Percentiles rank a stretch among this genome's conserved stretches.
These are phyloP conservation scores for Phytopythium litorale DNA, from an alignment of 352 stramenopile genomes.

Conservation along the genomic window DNA sequence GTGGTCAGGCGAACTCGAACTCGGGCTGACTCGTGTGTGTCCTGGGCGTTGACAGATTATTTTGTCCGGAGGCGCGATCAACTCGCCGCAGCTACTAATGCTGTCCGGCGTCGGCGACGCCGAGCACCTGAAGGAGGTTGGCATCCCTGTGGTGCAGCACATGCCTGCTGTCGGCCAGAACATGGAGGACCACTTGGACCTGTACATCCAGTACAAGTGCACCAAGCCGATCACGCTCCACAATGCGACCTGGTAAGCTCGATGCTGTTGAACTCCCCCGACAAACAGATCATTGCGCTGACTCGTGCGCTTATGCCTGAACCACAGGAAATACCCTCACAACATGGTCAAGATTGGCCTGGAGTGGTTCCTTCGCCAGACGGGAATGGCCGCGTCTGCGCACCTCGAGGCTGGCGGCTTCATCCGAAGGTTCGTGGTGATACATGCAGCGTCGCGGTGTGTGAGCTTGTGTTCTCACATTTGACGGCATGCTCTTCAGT, in stretches of 20 bases:
- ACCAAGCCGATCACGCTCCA: slow-evolving; percentile 88
- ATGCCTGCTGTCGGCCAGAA: slow-evolving; percentile 81
- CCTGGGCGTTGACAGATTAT: slow-evolving; percentile 41
- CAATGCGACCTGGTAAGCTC: slow-evolving; percentile 73
- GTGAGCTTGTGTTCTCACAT: not conserved
- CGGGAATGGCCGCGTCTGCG: slow-evolving; percentile 68
- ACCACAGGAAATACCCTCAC: slow-evolving; percentile 73
- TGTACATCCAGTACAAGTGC: slow-evolving; percentile 89
- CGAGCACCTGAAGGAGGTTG: slow-evolving; percentile 69
- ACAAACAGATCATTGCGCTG: no score
- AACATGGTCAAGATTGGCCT: slow-evolving; percentile 83
- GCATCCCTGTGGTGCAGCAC: slow-evolving; percentile 71
- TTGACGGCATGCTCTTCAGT: slow-evolving; percentile 19
- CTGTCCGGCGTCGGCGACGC: slow-evolving; percentile 82
- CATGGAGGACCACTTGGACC: slow-evolving; percentile 87
- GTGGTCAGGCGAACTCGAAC: not conserved
- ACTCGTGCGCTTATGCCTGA: not conserved
- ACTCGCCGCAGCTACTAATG: slow-evolving; percentile 87
- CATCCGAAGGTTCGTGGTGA: slow-evolving; percentile 53
- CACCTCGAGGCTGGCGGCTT: slow-evolving; percentile 87
- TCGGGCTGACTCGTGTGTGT: not conserved
- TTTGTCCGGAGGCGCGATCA: slow-evolving; percentile 83
- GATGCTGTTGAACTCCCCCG: no score
- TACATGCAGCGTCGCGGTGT: no score
- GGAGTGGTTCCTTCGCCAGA: slow-evolving; percentile 76